Evolutionary conservation across 1,139 yeast species (phyloP).

Genomic region (Candida gigantensis): DNA sequence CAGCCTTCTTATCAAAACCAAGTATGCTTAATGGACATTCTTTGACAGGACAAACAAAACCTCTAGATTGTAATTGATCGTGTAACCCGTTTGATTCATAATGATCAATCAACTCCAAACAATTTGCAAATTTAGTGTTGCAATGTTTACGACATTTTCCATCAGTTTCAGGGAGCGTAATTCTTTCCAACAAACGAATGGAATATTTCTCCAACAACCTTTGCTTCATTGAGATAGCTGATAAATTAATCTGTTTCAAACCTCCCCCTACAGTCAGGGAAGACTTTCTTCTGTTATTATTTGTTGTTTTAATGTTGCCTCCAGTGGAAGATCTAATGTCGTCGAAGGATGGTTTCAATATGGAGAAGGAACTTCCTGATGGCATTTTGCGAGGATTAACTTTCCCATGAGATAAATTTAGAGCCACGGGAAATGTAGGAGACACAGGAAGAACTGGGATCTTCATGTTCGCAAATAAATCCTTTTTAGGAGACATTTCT

Average conservation of each 20-base stretch:
- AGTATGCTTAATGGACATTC: slow-evolving; percentile 63
- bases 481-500: slow-evolving; percentile 1
- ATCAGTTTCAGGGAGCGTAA: slow-evolving; percentile 15
- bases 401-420: slow-evolving; percentile 3
- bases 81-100: slow-evolving; percentile 10
- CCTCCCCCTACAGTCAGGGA: no score
- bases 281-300: no score
- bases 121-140: slow-evolving; percentile 11
- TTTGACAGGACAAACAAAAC: slow-evolving; percentile 46
- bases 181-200: slow-evolving; percentile 7
- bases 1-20: slow-evolving; percentile 61
- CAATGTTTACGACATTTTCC: slow-evolving; percentile 15
- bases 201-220: slow-evolving; percentile 9
- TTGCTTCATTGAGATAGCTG: slow-evolving; percentile 7
- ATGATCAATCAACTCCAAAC: slow-evolving; percentile 15
- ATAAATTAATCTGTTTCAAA: no score
- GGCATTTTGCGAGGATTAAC: not conserved
- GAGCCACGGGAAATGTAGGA: slow-evolving; percentile 6
- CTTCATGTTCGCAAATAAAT: not conserved
- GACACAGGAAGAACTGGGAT: slow-evolving; percentile 4
- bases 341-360: slow-evolving; percentile 4
- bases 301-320: not conserved
- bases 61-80: slow-evolving; percentile 7
- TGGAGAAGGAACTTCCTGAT: not conserved
- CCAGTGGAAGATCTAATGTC: not conserved